phyloP scores from a whole-genome alignment of 768 basidiomycete species.

The Mycena haematopus region DNA sequence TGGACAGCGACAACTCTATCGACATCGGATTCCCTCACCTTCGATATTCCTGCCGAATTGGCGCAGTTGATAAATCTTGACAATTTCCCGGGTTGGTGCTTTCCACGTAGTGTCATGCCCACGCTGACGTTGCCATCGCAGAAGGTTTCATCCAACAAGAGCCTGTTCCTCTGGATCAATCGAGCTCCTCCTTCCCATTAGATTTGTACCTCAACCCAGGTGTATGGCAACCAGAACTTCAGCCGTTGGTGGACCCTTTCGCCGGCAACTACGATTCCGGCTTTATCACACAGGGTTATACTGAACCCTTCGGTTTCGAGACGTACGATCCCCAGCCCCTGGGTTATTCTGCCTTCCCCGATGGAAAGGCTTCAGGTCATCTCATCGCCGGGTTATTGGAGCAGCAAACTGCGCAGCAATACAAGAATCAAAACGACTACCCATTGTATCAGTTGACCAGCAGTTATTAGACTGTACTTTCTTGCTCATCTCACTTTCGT shows the following conservation, averaged over 20 bases:
- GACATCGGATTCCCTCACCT: background rate
- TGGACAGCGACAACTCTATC: background rate
- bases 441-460: background rate
- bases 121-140: background rate
- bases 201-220: background rate
- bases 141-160: background rate
- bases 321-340: background rate
- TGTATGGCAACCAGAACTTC: slow-evolving; percentile 4
- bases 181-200: background rate
- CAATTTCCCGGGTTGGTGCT: background rate
- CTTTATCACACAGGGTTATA: slow-evolving; percentile 12
- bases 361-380: slow-evolving; percentile 3
- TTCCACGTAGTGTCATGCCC: background rate
- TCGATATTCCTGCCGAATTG: background rate
- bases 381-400: slow-evolving; percentile 7
- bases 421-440: slow-evolving; percentile 6
- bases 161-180: background rate
- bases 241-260: slow-evolving; percentile 3
- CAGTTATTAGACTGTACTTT: slow-evolving; percentile 2
- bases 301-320: slow-evolving; percentile 6
- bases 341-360: slow-evolving; percentile 7
- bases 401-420: background rate
- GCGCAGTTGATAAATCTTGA: background rate
- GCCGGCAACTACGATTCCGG: background rate
- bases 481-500: background rate